Evolutionary conservation across 192 early-diverging fungal genomes (phyloP).

Genomic region (Coemansia sp.): DNA sequence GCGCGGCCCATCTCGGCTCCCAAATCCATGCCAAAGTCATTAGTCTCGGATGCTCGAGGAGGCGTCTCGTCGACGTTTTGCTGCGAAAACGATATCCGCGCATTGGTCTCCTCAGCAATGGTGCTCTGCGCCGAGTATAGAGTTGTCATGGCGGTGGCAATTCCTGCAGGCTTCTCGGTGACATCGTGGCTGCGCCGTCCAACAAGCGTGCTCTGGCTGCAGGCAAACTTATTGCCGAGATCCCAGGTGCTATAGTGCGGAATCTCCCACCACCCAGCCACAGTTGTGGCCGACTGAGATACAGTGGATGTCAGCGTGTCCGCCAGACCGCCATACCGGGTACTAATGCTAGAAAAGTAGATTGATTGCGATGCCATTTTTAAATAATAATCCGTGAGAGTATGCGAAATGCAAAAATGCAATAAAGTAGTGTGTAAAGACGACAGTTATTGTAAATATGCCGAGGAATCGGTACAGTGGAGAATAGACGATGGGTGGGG

Average conservation of each 20-base stretch:
- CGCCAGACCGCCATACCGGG: constrained; percentile 21
- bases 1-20: constrained; percentile 44
- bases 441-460: background rate
- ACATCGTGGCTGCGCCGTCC: constrained; percentile 41
- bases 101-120: constrained; percentile 27
- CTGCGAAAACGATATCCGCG: constrained; percentile 44
- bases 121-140: constrained; percentile 47
- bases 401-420: constrained; percentile 3
- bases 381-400: background rate
- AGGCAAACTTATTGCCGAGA: constrained; percentile 51
- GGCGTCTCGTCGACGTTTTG: constrained; percentile 10
- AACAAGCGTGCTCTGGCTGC: constrained; percentile 53
- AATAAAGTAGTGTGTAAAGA: background rate
- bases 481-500: background rate
- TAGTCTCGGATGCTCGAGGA: constrained; percentile 18
- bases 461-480: background rate
- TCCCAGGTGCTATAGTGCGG: constrained; percentile 52
- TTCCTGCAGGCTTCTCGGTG: constrained; percentile 16
- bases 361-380: constrained; percentile 22
- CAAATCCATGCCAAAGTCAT: constrained; percentile 46
- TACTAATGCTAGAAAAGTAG: constrained; percentile 28
- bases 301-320: constrained; percentile 13
- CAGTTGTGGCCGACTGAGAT: constrained; percentile 12
- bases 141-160: constrained; percentile 46
- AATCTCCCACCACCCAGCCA: constrained; percentile 49